Conservation (phyloP, 2,329 filamentous ascomycete species). For the Penicillium paneum region DNA sequence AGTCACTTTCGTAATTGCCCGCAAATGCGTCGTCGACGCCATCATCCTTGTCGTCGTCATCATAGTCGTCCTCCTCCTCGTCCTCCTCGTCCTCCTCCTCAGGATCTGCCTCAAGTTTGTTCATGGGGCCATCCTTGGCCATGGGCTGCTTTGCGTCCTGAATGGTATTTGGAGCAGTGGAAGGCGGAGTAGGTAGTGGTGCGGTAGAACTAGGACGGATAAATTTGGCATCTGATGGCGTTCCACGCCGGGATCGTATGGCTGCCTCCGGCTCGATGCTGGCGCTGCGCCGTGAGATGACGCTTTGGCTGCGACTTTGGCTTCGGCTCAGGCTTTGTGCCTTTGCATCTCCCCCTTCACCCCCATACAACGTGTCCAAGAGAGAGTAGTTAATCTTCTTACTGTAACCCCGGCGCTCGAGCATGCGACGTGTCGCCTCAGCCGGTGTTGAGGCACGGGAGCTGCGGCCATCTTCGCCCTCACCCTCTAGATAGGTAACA, state of each 20-base stretch:
- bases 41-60: conserved; percentile 32
- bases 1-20: conserved; percentile 28
- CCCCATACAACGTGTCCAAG: conserved; percentile 39
- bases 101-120: neutral
- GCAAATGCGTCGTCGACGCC: conserved; percentile 34
- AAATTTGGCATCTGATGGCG: conserved; percentile 18
- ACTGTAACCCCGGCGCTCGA: conserved; percentile 66
- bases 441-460: conserved; percentile 65
- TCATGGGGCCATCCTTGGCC: neutral
- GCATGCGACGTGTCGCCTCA: conserved; percentile 65
- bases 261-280: conserved; percentile 25
- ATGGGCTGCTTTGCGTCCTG: neutral
- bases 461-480: conserved; percentile 58
- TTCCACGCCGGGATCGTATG: conserved; percentile 15
- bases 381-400: conserved; percentile 69
- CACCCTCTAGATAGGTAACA: conserved; percentile 45
- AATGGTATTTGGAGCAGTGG: neutral
- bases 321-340: conserved; percentile 30
- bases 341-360: conserved; percentile 34
- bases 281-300: conserved; percentile 29
- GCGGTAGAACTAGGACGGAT: conserved; percentile 8
- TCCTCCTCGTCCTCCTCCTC: conserved; percentile 31
- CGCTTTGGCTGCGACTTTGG: conserved; percentile 36
- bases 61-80: conserved; percentile 24
- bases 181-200: conserved; percentile 3